Evolutionary conservation across 169 alveolate species (phyloP).

Genomic region (Eimeria necatrix): DNA sequence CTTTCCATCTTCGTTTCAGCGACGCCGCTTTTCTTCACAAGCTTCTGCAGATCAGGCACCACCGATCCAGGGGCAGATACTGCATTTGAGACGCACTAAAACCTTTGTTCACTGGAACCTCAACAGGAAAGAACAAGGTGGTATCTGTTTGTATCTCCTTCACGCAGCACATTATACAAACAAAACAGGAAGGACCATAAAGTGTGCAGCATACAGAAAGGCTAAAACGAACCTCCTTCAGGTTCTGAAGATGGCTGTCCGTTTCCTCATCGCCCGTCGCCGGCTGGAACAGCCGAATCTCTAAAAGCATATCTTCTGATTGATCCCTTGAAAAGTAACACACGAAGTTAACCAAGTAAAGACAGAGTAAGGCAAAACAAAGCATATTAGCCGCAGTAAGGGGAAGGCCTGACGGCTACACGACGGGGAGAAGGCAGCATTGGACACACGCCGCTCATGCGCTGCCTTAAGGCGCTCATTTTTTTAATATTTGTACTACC

Average conservation of each 20-base stretch:
- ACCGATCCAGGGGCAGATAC: background rate
- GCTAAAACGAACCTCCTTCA: constrained; percentile 84
- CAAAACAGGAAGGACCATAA: background rate
- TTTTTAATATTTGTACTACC: too few species aligned
- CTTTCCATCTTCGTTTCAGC: constrained; percentile 94
- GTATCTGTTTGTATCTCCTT: background rate
- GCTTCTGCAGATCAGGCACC: constrained; percentile 51
- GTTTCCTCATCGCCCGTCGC: constrained; percentile 87
- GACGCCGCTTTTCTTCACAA: constrained; percentile 94
- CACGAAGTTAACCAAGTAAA: background rate
- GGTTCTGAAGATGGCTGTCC: constrained; percentile 85
- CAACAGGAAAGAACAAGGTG: background rate
- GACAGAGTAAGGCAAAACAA: background rate
- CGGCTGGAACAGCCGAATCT: constrained; percentile 87
- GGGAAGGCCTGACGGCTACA: background rate
- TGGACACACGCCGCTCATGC: too few species aligned
- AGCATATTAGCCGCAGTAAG: background rate
- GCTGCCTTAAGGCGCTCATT: too few species aligned
- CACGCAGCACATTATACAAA: background rate
- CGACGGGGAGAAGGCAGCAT: too few species aligned
- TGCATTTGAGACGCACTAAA: too few species aligned
- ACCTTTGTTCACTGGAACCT: background rate
- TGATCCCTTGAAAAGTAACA: constrained; percentile 20
- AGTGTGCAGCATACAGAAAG: background rate
- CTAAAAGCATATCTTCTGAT: constrained; percentile 85